Evolutionary conservation across 169 alveolate genomes (phyloP), one percentile per base, ranked within the genome.

Genomic region (Cryptosporidium xiaoi): DNA sequence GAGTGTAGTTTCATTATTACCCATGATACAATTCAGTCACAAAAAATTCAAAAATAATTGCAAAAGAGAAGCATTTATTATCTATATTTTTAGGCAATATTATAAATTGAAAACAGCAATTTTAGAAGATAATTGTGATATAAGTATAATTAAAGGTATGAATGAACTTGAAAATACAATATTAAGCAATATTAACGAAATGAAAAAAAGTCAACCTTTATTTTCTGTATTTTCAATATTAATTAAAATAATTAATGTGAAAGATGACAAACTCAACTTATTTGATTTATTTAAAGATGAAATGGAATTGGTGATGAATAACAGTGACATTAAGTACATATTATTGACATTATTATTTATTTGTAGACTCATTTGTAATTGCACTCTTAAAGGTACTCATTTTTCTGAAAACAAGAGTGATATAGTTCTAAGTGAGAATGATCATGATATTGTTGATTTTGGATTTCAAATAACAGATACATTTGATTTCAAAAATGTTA

Each of bases 111-210:
- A 60, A 27, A 20, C 27, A 20, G 20, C 20, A 6, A 50, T 69
- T n/a, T 56, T 33, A 33, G 33, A 0, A 6, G 36, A 58, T n/a
- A 62, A 24, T 24, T 62, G 60, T 2, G 27, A 60, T n/a, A 20
- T 77, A 31, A 40, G 77, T 24, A 36, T 53, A 56, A 69, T 69
- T 53, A 51, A 69, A 33, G 83, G 83, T 34, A 69, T 69, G 83
- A 33, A n/a, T 7, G 71, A 77, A 27, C 64, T 77, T 0, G 66
- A 77, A n/a, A 44, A n/a, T 13, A 65, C 27, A 27, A 24, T 77
- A 24, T 3, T 62, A 44, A 44, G n/a, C 2, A 44, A 20, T n/a
- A 56, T 77, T 5, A 20, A 77, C 7, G 29, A 62, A 4, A 58
- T 51, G 36, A 56, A 48, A 34, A 40, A 50, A 29, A 58, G 18